Base-by-base conservation (phyloP, 768 basidiomycete species). In the Sistotremastrum niveocremeum region DNA sequence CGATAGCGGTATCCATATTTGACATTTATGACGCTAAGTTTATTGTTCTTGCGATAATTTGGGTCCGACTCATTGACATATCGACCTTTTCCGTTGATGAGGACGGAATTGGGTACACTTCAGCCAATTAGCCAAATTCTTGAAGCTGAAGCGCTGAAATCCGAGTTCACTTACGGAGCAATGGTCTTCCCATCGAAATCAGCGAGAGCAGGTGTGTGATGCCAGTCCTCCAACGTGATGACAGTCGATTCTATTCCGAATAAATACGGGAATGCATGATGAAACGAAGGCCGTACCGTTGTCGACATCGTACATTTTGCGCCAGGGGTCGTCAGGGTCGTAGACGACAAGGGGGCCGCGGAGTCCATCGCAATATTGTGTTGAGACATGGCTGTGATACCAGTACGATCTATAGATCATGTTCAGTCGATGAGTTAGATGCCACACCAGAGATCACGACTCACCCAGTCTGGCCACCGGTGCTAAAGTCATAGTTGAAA, bases 401-500 rank as follows among this genome's bases (percentile, higher is more conserved):
- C 65, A 61, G 41, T 46, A 59, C 10, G 57, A 58, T 6, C 57
- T 42, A 46, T 46, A 42, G 45, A 46, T 34, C 46, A 46, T 28
- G 45, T n/a, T 6, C n/a, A 49, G 28, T 31, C 44, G n/a, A 34
- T 45, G 20, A 3, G 45, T 46, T 10, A 34, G 31, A 39, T 41
- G 38, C 30, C 3, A 20, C 20, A 20, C 20, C 20, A 20, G 20
- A 20, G 20, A 20, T 20, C 20, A 20, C 20, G 29, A 41, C 20
- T 20, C 20, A 20, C 20, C 71, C 69, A 43, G 62, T 60, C 48
- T 66, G 66, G 29, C 59, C 52, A 7, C 56, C 49, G 7, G 55
- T 54, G 9, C 49, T 39, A 52, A 76, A 70, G 3, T 62, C 46
- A 51, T 74, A 74, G 12, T 61, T 47, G 57, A 74, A 74, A 1